A percentile compares a stretch with the other conserved stretches of the same genome.
These are phyloP conservation scores for Heimioporus punctisporus DNA, from an alignment of 1,284 basidiomycete species.

Conservation along the genomic window DNA sequence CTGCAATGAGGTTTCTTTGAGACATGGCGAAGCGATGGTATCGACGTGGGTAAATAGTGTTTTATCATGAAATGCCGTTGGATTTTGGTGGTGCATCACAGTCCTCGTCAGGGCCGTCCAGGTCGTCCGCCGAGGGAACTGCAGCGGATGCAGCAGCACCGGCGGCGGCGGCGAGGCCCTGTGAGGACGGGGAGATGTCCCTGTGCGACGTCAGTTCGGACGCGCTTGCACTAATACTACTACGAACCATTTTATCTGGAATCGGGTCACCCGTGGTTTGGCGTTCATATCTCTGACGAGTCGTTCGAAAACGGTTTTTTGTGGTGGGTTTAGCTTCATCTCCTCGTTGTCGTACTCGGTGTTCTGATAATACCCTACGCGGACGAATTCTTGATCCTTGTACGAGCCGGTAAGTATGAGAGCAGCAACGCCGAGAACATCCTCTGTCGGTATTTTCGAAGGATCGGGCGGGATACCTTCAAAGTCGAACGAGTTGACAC, in stretches of 20 bases:
- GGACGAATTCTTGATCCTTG: conserved; percentile 96
- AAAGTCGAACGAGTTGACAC: conserved; percentile 98
- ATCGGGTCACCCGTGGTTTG: conserved; percentile 94
- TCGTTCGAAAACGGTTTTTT: conserved; percentile 74
- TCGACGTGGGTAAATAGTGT: conserved; percentile 10
- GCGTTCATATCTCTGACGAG: conserved; percentile 88
- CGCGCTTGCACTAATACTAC: background rate
- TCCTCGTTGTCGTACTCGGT: conserved; percentile 97
- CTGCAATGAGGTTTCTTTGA: conserved; percentile 10
- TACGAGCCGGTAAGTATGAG: conserved; percentile 92
- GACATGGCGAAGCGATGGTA: conserved; percentile 13
- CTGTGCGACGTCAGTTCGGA: conserved; percentile 43
- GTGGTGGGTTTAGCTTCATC: conserved; percentile 76
- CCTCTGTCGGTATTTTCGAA: conserved; percentile 78
- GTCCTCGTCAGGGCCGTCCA: conserved; percentile 44
- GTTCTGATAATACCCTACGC: conserved; percentile 99
- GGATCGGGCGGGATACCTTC: conserved; percentile 76
- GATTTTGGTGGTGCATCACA: conserved; percentile 16
- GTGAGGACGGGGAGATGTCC: conserved; percentile 67
- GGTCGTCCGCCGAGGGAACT: conserved; percentile 78
- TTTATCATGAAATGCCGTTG: conserved; percentile 28
- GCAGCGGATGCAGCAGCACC: conserved; percentile 78
- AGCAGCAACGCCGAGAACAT: conserved; percentile 90
- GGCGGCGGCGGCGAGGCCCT: conserved; percentile 49
- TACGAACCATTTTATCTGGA: conserved; percentile 83